Base-by-base conservation (phyloP, 768 basidiomycete species). In the Favolaschia claudopus region DNA sequence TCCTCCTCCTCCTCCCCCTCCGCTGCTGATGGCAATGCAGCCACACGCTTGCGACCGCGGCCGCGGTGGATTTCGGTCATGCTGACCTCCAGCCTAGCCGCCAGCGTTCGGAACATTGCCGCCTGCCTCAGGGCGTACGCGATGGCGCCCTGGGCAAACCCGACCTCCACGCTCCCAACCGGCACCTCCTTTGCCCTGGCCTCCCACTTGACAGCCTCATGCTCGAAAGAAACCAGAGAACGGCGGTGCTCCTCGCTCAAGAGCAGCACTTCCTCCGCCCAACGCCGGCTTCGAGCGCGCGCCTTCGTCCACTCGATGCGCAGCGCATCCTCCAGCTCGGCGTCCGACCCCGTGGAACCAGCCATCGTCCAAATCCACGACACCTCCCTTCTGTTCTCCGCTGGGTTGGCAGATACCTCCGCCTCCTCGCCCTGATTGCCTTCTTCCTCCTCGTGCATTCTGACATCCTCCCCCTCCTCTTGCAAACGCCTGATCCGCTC, bases 231-330 rank as follows among this genome's bases (percentile, higher is more conserved):
- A 0, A 34, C 6, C 1, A 53, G 13, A 10, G 50, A n/a, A 7
- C 45, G 31, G 5, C 31, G 3, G 14, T 34, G 34, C 38, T 65
- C 64, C 15, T 45, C 63, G 14, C 32, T 19, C 34, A 64, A 54
- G 12, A 64, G 43, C 7, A 14, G 2, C 0, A 48, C 39, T 37
- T 65, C 61, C 28, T 65, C 64, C 0, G 13, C 28, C 63, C 64
- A 65, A 3, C 40, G 51, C 4, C 43, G 37, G 0, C 19, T 7
- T 4, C 39, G 38, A 7, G 46, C 53, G 13, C 17, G 53, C 1
- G 39, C 51, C 33, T 63, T 58, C 2, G 39, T 36, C 52, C 55
- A 65, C 24, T 65, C 64, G 12, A 65, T 58, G n/a, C 34, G 45
- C 8, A 63, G 28, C 0, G 49, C 64, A 13, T 31, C 34, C 36